Base-by-base conservation (phyloP, 768 basidiomycete genomes). In the Leucocoprinus birnbaumii region DNA sequence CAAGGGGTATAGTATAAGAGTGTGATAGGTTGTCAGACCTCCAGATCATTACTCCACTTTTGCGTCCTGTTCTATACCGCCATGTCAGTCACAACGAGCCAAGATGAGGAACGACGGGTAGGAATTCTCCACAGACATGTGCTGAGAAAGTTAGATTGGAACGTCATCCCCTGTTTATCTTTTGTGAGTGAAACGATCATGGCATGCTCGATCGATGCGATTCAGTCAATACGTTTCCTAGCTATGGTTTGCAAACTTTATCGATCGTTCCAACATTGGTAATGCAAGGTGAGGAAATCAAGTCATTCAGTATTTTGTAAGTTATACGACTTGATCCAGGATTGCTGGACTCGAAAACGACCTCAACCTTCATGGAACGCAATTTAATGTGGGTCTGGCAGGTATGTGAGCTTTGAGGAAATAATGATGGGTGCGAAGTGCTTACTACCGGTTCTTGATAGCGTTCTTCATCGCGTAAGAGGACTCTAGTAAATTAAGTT, bases 81-180 rank as follows among this genome's bases (percentile, higher is more conserved):
- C 11, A 31, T 31, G 31, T 31, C 31, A 31, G 5, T 11, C 31
- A 31, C 22, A n/a, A 41, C 13, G 13, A 19, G n/a, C 14, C 1
- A 8, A 25, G 41, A 41, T 9, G 26, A 51, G 6, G 50, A 51
- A 26, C 25, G 41, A 40, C 22, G 25, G 8, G 3, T 51, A 16
- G 40, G 41, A 7, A 10, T 24, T 16, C 27, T 51, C 16, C 50
- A 21, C 27, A 22, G 40, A 2, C 22, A n/a, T 25, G 38, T 68
- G 18, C 58, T 70, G 38, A 65, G 68, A 47, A 70, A 70, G 55
- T 59, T 70, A 62, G 68, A 70, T 55, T 59, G 62, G 60, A 67
- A 68, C 48, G 60, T 70, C n/a, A 66, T 68, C 22, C 68, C 68
- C 3, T 70, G 68, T 58, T 58, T 70, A 26, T 52, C 68, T 4